A percentile compares a stretch with the other conserved stretches of the same genome.
phyloP scores from a whole-genome alignment of 1,284 basidiomycete species.

The Microstroma glucosiphilum region DNA sequence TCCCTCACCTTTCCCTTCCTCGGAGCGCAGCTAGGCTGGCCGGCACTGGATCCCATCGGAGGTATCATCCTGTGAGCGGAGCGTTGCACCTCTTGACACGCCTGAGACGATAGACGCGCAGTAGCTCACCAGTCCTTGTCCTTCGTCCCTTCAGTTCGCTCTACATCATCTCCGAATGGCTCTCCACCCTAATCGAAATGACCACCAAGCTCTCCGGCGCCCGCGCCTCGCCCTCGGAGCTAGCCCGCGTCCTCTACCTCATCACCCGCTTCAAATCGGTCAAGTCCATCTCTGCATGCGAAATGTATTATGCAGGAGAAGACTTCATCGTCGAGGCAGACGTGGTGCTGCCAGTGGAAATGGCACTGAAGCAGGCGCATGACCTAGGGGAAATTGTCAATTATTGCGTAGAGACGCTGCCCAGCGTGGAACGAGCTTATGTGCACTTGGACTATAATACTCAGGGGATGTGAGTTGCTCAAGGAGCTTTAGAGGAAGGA shows the following conservation, averaged over 20 bases:
- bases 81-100: too few species aligned
- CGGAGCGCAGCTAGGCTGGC: slow-evolving; percentile 28
- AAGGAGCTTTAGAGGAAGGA: too few species aligned
- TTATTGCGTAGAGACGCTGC: slow-evolving; percentile 33
- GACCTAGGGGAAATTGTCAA: slow-evolving; percentile 47
- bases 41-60: slow-evolving; percentile 45
- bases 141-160: slow-evolving; percentile 3
- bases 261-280: slow-evolving; percentile 44
- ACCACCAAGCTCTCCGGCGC: slow-evolving; percentile 17
- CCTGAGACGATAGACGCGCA: too few species aligned
- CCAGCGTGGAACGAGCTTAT: too few species aligned
- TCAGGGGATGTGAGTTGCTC: too few species aligned
- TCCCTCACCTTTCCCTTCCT: slow-evolving; percentile 57
- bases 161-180: slow-evolving; percentile 15
- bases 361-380: slow-evolving; percentile 46
- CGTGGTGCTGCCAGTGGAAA: slow-evolving; percentile 38
- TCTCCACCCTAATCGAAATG: slow-evolving; percentile 13
- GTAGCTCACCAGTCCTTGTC: too few species aligned
- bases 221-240: slow-evolving; percentile 12
- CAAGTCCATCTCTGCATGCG: slow-evolving; percentile 41
- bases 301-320: slow-evolving; percentile 47
- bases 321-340: slow-evolving; percentile 47
- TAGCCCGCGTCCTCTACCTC: slow-evolving; percentile 28
- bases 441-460: too few species aligned
- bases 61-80: slow-evolving; percentile 11